Conservation (phyloP, 805 yeast species). For the Sugiyamaella marilandica region DNA sequence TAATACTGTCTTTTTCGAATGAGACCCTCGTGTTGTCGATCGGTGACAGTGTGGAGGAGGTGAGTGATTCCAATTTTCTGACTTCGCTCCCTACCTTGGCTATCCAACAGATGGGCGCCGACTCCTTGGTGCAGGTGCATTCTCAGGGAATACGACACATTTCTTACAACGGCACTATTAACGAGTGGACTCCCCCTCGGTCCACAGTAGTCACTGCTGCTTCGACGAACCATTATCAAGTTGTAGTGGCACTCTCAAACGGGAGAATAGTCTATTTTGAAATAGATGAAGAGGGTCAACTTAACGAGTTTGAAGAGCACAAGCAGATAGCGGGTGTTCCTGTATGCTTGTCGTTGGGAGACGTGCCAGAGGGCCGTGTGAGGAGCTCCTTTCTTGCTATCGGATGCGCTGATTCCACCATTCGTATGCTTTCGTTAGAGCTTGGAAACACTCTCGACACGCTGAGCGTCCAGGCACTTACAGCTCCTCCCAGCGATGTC, state of each 20-base stretch:
- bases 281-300: conserved; percentile 55
- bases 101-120: conserved; percentile 61
- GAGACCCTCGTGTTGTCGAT: conserved; percentile 69
- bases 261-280: conserved; percentile 81
- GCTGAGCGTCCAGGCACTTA: conserved; percentile 60
- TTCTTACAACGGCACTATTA: conserved; percentile 30
- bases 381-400: conserved; percentile 59
- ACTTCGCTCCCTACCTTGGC: conserved; percentile 56
- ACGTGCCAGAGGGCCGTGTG: conserved; percentile 42
- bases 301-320: conserved; percentile 66
- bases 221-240: conserved; percentile 60
- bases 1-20: conserved; percentile 60
- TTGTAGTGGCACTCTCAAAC: conserved; percentile 66
- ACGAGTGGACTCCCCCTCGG: conserved; percentile 80
- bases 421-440: conserved; percentile 62
- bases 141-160: conserved; percentile 64
- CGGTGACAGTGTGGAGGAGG: conserved; percentile 77
- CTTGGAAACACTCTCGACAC: conserved; percentile 56
- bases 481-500: conserved; percentile 44
- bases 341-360: conserved; percentile 42
- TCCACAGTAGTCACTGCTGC: conserved; percentile 62
- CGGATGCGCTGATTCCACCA: conserved; percentile 65
- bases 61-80: conserved; percentile 58
- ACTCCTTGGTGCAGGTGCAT: conserved; percentile 68
- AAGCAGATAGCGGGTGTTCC: conserved; percentile 50